Conservation (phyloP, 1,284 basidiomycete genomes). For the Ganoderma lingzhi region DNA sequence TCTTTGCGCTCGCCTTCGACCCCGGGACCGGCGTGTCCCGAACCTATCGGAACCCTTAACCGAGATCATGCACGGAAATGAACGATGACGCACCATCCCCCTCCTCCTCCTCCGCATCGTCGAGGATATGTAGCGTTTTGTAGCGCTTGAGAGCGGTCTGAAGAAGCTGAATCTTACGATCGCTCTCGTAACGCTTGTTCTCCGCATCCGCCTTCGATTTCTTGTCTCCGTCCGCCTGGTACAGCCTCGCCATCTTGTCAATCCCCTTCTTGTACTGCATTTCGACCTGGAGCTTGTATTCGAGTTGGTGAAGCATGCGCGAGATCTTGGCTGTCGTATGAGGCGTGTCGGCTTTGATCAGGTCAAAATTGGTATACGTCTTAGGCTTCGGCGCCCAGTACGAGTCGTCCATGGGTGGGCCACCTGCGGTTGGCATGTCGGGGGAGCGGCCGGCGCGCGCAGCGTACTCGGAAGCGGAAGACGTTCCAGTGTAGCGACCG, state of each 20-base stretch:
- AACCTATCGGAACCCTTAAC: conserved; percentile 10
- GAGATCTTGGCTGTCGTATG: conserved; percentile 97
- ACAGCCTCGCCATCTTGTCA: conserved; percentile 98
- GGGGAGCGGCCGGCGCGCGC: conserved; percentile 48
- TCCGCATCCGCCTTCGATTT: conserved; percentile 92
- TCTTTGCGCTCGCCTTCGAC: conserved; percentile 91
- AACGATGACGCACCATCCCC: conserved; percentile 50
- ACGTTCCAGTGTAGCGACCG: conserved; percentile 40
- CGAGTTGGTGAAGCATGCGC: conserved; percentile 97
- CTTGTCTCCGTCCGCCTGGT: conserved; percentile 96
- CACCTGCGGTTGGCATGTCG: conserved; percentile 46
- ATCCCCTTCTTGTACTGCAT: conserved; percentile 98
- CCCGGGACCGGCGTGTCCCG: conserved; percentile 51
- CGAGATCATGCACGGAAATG: conserved; percentile 11
- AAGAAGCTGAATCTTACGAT: conserved; percentile 95
- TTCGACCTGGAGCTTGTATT: conserved; percentile 99
- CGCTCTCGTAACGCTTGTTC: conserved; percentile 92
- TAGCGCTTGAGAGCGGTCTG: conserved; percentile 94
- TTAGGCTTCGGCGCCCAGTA: conserved; percentile 59
- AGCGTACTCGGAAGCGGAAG: conserved; percentile 53
- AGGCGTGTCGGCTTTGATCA: conserved; percentile 98
- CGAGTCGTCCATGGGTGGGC: conserved; percentile 49
- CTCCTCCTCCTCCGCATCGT: conserved; percentile 86
- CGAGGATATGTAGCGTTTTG: conserved; percentile 95
- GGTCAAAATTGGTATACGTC: conserved; percentile 83